Evolutionary conservation across 2,329 filamentous ascomycete genomes (phyloP).

Genomic region (Zymoseptoria brevis): DNA sequence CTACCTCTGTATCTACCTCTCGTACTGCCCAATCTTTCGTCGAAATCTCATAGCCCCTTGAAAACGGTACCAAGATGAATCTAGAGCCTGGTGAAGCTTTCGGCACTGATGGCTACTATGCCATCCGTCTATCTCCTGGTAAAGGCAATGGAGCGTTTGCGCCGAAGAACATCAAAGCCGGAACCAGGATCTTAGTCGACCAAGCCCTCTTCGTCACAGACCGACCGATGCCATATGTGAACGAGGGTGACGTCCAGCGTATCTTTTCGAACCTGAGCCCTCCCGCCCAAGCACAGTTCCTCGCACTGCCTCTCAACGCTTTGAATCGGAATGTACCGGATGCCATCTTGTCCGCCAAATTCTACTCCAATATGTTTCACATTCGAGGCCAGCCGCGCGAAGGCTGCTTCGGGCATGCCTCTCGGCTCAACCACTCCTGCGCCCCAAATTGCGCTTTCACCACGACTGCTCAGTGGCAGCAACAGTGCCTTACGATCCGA

Average conservation of each 20-base stretch:
- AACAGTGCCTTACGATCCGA: neutral
- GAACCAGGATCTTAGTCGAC: slow-evolving; percentile 4
- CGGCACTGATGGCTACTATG: neutral
- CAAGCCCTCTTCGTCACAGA: neutral
- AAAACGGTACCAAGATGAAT: neutral
- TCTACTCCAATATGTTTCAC: neutral
- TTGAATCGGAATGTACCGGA: neutral
- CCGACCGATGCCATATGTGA: neutral
- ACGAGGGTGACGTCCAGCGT: neutral
- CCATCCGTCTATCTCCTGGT: neutral
- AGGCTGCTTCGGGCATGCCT: neutral
- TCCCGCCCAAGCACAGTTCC: neutral
- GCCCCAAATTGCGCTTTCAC: slow-evolving; percentile 1
- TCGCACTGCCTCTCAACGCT: neutral
- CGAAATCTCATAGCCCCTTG: neutral
- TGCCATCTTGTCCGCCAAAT: neutral
- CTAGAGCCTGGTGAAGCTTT: neutral
- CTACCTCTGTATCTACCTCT: neutral
- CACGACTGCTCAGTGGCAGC: neutral
- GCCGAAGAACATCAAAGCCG: slow-evolving; percentile 1
- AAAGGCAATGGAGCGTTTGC: slow-evolving; percentile 4
- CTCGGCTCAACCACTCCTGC: slow-evolving; percentile 1
- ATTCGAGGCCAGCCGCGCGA: neutral
- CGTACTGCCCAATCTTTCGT: neutral
- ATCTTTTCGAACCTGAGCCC: neutral